Base-by-base conservation (phyloP, 805 yeast species). In the Cyberlindnera euphorbiiphila region DNA sequence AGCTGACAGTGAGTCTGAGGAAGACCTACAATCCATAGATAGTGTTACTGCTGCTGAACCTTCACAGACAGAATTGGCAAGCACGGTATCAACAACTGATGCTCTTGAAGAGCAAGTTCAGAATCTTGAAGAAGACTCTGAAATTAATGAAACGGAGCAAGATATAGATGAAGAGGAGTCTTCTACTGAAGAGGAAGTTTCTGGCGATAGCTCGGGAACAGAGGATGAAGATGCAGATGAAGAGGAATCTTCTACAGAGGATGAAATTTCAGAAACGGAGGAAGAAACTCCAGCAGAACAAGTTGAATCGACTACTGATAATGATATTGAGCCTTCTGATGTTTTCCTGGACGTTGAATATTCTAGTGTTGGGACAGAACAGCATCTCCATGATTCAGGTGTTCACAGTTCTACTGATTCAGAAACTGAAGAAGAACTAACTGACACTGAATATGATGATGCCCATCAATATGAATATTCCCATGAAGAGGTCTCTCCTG, bases 1-100 rank as follows among this genome's bases (percentile, higher is more conserved):
- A 15, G 37, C 40, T 19, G 41, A 39, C 14, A 14, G 14, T 25
- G 45, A 36, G 22, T 10, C 32, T 24, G 37, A 34, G 3, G 29
- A 20, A 13, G 32, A 29, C 3, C 10, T 6, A 12, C 5, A 5
- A n/a, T 14, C 23, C 18, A 15, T 11, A n/a, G n/a, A n/a, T n/a
- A n/a, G n/a, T n/a, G n/a, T n/a, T n/a, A n/a, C n/a, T 21, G 15
- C 5, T 17, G 14, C 5, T 9, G 26, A 27, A 18, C 16, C 16
- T 11, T 7, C 19, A 5, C 4, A 14, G 5, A 26, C 29, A 21
- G 24, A 9, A 21, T 11, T 21, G 11, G 8, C 24, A n/a, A n/a
- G n/a, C n/a, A n/a, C n/a, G n/a, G n/a, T n/a, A n/a, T n/a, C n/a
- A n/a, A n/a, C n/a, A n/a, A n/a, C n/a, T n/a, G n/a, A n/a, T n/a